Evolutionary conservation across 345 rosid genomes (phyloP), one percentile per base, ranked within the genome.

Genomic region (Populus pruinosa): DNA sequence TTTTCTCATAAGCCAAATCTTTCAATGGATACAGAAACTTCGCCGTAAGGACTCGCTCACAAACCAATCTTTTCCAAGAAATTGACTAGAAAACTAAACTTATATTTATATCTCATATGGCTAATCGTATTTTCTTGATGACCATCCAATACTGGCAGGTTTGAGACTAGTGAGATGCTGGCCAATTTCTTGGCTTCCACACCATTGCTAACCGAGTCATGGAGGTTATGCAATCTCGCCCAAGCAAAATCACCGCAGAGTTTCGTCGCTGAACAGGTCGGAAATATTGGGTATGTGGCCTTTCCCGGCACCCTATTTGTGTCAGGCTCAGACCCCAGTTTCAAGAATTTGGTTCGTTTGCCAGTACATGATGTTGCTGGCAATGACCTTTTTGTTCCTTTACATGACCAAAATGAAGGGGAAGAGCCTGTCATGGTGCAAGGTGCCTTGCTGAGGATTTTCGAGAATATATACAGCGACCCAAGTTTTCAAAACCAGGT

Each of bases 81-180:
- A 47, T 67, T 50, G 71, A 75, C 78, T 65, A 16, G 21, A 27
- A 49, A 25, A 29, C 9, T 2, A n/a, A 10, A 2, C n/a, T 3
- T 8, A 8, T 43, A 13, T 23, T 36, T 14, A 25, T 50, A 27
- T 73, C 69, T 29, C 11, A n/a, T 23, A 36, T 69, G 18, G 18
- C 43, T 39, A 25, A 12, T 13, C 21, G 5, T 38, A 11, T 41
- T 25, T 29, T 72, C 41, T 72, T 21, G 23, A 18, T 72, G 21
- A 17, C 5, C 7, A 35, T 44, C 17, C 44, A 13, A 21, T 61
- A 7, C 3, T 21, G 31, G 64, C 81, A 83, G 92, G 76, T 91
- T 92, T 75, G 99, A 93, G 85, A 87, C 88, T 68, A 91, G 96
- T 80, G 99, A 93, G 90, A 78, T 89, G 81, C 84, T 86, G 73